Evolutionary conservation across 2,329 filamentous ascomycete species (phyloP).

Genomic region (Didymella pinodella): DNA sequence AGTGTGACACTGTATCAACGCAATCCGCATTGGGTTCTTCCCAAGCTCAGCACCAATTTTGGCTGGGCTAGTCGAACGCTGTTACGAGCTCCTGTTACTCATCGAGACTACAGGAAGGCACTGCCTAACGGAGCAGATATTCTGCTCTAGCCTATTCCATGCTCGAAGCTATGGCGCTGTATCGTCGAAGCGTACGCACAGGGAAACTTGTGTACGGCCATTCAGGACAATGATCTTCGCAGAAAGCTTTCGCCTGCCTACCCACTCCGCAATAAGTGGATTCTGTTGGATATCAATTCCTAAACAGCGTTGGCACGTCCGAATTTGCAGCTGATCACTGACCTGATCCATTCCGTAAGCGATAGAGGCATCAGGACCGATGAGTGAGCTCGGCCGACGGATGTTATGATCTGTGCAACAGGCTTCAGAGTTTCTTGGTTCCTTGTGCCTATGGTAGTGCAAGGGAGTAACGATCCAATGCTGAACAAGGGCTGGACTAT

Average conservation of each 20-base stretch:
- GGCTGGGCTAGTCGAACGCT: neutral
- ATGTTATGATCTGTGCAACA: constrained; percentile 6
- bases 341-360: neutral
- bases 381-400: neutral
- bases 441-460: constrained; percentile 1
- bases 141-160: neutral
- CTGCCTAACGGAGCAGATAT: constrained; percentile 6
- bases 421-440: constrained; percentile 1
- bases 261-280: neutral
- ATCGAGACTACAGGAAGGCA: neutral
- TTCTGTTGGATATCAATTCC: neutral
- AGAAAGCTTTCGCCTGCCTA: neutral
- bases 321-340: neutral
- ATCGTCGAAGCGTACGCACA: neutral
- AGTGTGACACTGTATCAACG: constrained; percentile 3
- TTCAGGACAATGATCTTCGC: neutral
- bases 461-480: neutral
- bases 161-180: neutral
- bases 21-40: constrained; percentile 5
- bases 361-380: neutral
- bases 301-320: neutral
- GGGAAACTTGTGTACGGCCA: neutral
- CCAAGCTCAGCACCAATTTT: constrained; percentile 1
- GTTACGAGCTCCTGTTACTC: neutral
- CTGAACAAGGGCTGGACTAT: constrained; percentile 1